Evolutionary conservation across 352 stramenopile species (phyloP).

Genomic region (Globisporangium okanoganense): DNA sequence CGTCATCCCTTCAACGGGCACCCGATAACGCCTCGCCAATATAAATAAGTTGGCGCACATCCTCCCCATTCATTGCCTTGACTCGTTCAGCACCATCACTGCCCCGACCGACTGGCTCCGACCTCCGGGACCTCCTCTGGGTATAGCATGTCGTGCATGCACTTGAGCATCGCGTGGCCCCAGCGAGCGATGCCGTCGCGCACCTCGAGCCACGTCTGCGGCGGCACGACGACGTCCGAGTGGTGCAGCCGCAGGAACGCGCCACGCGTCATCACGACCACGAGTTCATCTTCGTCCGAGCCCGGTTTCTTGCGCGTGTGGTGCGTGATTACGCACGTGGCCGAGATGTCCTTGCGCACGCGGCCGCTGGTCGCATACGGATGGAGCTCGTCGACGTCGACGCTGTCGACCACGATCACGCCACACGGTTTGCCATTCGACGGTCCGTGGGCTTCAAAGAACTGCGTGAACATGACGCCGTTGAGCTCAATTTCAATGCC

Average conservation of each 20-base stretch:
- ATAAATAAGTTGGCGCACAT: neutral
- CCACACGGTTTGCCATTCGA: conserved; percentile 25
- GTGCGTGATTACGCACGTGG: conserved; percentile 34
- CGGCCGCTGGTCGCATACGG: conserved; percentile 39
- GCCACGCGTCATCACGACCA: conserved; percentile 16
- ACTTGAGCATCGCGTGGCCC: conserved; percentile 21
- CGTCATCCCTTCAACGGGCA: no score
- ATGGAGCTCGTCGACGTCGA: conserved; percentile 50
- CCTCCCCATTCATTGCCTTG: neutral
- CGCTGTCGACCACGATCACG: conserved; percentile 35
- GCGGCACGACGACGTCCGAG: neutral
- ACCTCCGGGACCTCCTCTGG: neutral
- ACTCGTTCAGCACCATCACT: neutral
- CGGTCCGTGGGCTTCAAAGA: conserved; percentile 21
- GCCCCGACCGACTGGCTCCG: neutral
- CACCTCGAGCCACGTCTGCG: conserved; percentile 12
- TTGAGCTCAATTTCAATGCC: conserved; percentile 48
- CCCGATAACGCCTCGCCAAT: neutral
- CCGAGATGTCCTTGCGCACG: conserved; percentile 44
- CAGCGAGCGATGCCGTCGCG: conserved; percentile 19
- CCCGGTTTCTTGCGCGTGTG: conserved; percentile 3
- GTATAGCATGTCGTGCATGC: conserved; percentile 16
- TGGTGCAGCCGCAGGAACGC: conserved; percentile 15
- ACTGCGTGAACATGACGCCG: conserved; percentile 41
- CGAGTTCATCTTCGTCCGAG: conserved; percentile 5